phyloP scores from a whole-genome alignment of 352 stramenopile species.

The Phytophthora palmivora region DNA sequence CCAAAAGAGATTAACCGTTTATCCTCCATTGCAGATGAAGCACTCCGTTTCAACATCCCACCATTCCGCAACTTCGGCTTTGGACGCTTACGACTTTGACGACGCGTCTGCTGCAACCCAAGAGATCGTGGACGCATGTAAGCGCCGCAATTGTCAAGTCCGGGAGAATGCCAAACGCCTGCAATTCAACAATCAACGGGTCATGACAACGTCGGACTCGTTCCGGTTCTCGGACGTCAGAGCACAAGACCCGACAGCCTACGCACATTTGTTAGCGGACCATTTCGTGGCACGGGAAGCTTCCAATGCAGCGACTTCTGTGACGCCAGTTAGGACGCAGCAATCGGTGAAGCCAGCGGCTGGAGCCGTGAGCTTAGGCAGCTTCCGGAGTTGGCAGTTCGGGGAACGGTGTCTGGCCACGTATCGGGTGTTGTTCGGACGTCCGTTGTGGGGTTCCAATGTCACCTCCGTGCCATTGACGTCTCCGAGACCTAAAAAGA shows the following conservation, averaged over 20 bases:
- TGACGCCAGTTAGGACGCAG: slow-evolving; percentile 5
- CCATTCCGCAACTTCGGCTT: slow-evolving; percentile 3
- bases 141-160: slow-evolving; percentile 6
- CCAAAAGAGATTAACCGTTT: slow-evolving; percentile 1
- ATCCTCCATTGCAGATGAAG: slow-evolving; percentile 12
- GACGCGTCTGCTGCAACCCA: slow-evolving; percentile 13
- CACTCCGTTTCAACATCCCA: neutral
- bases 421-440: slow-evolving; percentile 56
- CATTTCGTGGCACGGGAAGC: slow-evolving; percentile 35
- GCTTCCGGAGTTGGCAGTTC: slow-evolving; percentile 33
- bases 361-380: slow-evolving; percentile 37
- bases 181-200: slow-evolving; percentile 4
- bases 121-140: slow-evolving; percentile 19
- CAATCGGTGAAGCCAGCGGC: slow-evolving; percentile 19
- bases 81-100: slow-evolving; percentile 23
- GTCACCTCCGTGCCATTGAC: neutral
- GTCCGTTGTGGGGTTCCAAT: slow-evolving; percentile 32
- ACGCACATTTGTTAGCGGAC: slow-evolving; percentile 34
- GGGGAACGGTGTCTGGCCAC: slow-evolving; percentile 47
- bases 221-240: slow-evolving; percentile 24
- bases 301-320: neutral
- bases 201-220: slow-evolving; percentile 3
- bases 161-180: slow-evolving; percentile 17
- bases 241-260: slow-evolving; percentile 28
- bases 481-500: slow-evolving; percentile 24